These are phyloP conservation scores for Termitomyces sp. DNA, from an alignment of 768 basidiomycete species.

Conservation along the genomic window DNA sequence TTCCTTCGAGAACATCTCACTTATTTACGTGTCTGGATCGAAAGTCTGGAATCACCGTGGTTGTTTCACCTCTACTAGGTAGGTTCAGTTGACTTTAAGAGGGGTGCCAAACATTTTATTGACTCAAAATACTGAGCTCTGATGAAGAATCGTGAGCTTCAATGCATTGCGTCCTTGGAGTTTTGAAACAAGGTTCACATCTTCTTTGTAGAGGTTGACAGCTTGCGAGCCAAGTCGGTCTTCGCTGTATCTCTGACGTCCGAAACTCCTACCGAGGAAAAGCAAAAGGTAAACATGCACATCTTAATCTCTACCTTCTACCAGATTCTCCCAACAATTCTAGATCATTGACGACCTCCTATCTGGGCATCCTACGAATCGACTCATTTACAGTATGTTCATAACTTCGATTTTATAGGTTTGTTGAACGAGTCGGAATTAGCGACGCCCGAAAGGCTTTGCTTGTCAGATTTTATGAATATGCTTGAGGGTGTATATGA, in stretches of 20 bases:
- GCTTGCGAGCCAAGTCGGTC: slow-evolving; percentile 51
- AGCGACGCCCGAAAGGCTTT: slow-evolving; percentile 80
- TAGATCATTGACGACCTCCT: slow-evolving; percentile 63
- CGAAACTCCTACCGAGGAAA: slow-evolving; percentile 54
- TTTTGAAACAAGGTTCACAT: background rate
- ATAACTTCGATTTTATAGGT: background rate
- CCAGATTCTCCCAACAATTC: background rate
- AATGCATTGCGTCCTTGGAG: background rate
- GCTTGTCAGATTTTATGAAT: slow-evolving; percentile 47
- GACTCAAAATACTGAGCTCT: slow-evolving; percentile 43
- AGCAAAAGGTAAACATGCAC: slow-evolving; percentile 39
- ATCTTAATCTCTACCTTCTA: background rate
- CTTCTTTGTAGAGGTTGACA: slow-evolving; percentile 53
- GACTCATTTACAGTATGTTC: slow-evolving; percentile 70
- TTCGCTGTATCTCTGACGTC: slow-evolving; percentile 63
- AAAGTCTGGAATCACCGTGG: slow-evolving; percentile 67
- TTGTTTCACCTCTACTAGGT: slow-evolving; percentile 79
- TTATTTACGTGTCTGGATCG: background rate
- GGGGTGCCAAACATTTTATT: background rate
- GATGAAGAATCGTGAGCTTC: slow-evolving; percentile 74
- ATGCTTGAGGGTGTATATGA: slow-evolving; percentile 48
- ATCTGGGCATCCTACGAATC: slow-evolving; percentile 53
- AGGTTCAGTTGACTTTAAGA: slow-evolving; percentile 14
- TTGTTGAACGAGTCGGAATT: background rate
- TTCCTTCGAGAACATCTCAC: background rate